Evolutionary conservation across 2,329 filamentous ascomycete species (phyloP), one percentile per base, ranked within the genome.

Genomic region (Fonsecaea pedrosoi): DNA sequence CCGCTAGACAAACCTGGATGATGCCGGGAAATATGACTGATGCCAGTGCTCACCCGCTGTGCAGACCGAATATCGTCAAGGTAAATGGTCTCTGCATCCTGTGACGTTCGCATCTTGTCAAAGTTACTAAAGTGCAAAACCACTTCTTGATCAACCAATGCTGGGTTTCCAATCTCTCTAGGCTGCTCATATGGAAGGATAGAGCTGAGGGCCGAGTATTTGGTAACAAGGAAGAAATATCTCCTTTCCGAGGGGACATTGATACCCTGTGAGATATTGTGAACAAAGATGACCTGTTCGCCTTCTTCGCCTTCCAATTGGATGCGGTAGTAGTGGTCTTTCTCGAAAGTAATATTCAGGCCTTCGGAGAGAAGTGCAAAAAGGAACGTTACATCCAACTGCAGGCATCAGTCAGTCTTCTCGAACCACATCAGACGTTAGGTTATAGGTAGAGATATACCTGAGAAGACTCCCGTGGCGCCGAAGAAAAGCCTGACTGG

Each of bases 41-140:
- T 32, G 15, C 32, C 10, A 9, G 18, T 42, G 7, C 15, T 30
- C 25, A 61, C 42, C 9, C 32, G 30, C 40, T 42, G 32, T 57
- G 64, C 66, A 21, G n/a, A 34, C 10, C 54, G 18, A 38, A 69
- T 70, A 18, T 70, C 56, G 32, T 53, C 37, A 42, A 70, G 15
- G 3, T 32, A 25, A 25, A 70, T 66, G 1, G 58, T 37, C 13
- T 69, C 63, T 12, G 62, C 68, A 38, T 70, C 66, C 15, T 54
- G 53, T 42, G 13, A 12, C 18, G 34, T 48, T n/a, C 63, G 64
- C 68, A 70, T 70, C 15, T 53, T 57, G 32, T 62, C 50, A 58
- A 66, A 66, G 12, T 69, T 30, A 2, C 54, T 15, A 25, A 69
- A 70, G 42, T 67, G 66, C 35, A 70, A 55, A 9, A 70, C 30